Evolutionary conservation across 768 basidiomycete genomes (phyloP).

Genomic region (Lactarius deliciosus): DNA sequence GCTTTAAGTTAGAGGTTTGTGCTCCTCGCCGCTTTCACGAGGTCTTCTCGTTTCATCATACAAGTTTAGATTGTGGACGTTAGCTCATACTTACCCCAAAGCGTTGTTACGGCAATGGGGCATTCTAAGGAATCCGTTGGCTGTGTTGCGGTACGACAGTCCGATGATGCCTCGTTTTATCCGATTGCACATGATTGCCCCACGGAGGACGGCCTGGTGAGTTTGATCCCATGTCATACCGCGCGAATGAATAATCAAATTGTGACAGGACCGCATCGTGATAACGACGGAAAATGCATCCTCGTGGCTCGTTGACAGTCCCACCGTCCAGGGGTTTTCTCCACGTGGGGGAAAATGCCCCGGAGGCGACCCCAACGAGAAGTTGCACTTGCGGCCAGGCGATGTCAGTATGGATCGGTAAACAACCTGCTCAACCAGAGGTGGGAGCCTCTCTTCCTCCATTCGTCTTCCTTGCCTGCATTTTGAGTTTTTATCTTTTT

Average conservation of each 20-base stretch:
- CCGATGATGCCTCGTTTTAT: slow-evolving; percentile 38
- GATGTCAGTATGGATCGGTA: slow-evolving; percentile 29
- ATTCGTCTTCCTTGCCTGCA: slow-evolving; percentile 3
- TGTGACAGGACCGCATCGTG: slow-evolving; percentile 48
- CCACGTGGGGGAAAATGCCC: neutral
- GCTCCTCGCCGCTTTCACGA: slow-evolving; percentile 6
- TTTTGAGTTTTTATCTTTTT: slow-evolving; percentile 25
- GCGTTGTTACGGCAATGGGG: slow-evolving; percentile 32
- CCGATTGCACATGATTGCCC: slow-evolving; percentile 42
- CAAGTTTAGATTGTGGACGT: slow-evolving; percentile 38
- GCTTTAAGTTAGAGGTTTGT: slow-evolving; percentile 82
- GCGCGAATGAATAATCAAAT: neutral
- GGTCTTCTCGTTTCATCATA: slow-evolving; percentile 8
- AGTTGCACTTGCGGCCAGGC: slow-evolving; percentile 19
- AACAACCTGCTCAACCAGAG: slow-evolving; percentile 18
- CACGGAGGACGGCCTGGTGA: slow-evolving; percentile 35
- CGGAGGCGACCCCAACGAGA: neutral
- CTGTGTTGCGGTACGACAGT: slow-evolving; percentile 36
- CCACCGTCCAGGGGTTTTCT: slow-evolving; percentile 26
- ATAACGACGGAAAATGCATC: slow-evolving; percentile 47
- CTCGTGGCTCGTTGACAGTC: slow-evolving; percentile 49
- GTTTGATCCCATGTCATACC: slow-evolving; percentile 22
- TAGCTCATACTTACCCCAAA: slow-evolving; percentile 36
- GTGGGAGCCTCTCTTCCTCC: slow-evolving; percentile 1
- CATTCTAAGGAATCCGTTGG: slow-evolving; percentile 37